Percentiles rank a stretch among this genome's conserved stretches.
Conservation (phyloP, 352 stramenopile species). For the Blastocystis sp. region DNA sequence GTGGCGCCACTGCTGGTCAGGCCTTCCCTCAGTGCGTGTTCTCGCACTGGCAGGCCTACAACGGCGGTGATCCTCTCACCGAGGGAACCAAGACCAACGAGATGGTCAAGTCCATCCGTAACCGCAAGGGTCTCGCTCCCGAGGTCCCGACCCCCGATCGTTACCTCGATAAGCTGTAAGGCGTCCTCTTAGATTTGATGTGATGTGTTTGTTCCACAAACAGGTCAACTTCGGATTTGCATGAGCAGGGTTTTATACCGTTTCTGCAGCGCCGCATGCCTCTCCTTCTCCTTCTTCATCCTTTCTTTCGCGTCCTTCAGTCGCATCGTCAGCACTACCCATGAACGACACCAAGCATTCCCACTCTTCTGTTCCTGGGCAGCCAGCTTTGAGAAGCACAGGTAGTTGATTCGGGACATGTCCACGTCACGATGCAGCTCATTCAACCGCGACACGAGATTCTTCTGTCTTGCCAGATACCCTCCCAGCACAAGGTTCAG, state of each 20-base stretch:
- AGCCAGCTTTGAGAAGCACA: conserved; percentile 16
- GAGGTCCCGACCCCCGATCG: too few relatives aligned
- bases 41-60: too few relatives aligned
- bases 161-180: conserved; percentile 77
- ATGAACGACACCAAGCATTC: neutral
- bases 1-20: too few relatives aligned
- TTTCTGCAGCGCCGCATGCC: conserved; percentile 17
- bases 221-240: too few relatives aligned
- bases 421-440: conserved; percentile 4
- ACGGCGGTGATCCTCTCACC: too few relatives aligned
- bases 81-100: too few relatives aligned
- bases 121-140: too few relatives aligned
- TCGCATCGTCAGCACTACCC: conserved; percentile 5
- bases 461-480: conserved; percentile 4
- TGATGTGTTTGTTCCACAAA: too few relatives aligned
- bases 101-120: too few relatives aligned
- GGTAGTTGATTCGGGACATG: conserved; percentile 4
- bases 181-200: too few relatives aligned
- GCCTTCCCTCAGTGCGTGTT: too few relatives aligned
- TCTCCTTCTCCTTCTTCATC: conserved; percentile 6
- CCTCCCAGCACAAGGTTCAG: conserved; percentile 21
- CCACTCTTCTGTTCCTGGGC: neutral
- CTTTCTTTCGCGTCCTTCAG: neutral
- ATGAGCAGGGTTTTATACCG: conserved; percentile 4
- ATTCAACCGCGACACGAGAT: neutral